A percentile compares a stretch with the other conserved stretches of the same genome.
phyloP scores from a whole-genome alignment of 2,329 filamentous ascomycete species.

The Neoascochyta sp. region DNA sequence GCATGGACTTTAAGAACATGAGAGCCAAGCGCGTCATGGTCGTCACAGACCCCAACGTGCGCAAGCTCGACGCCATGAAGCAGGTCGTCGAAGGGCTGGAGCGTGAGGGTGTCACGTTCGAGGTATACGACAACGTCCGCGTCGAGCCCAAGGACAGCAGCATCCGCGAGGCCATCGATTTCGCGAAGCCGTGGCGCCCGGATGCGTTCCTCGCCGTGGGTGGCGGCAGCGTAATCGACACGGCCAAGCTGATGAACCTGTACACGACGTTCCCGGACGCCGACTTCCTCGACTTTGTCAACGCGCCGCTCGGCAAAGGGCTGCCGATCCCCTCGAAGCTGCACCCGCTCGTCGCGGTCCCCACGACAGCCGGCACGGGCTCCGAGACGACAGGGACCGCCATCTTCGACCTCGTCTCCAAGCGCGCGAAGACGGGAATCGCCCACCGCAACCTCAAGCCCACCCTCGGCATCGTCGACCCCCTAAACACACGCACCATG shows the following conservation, averaged over 20 bases:
- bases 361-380: slow-evolving; percentile 81
- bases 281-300: slow-evolving; percentile 96
- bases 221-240: slow-evolving; percentile 94
- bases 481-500: slow-evolving; percentile 94
- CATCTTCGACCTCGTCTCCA: slow-evolving; percentile 90
- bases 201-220: slow-evolving; percentile 92
- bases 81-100: slow-evolving; percentile 79
- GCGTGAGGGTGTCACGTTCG: slow-evolving; percentile 73
- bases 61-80: slow-evolving; percentile 81
- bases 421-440: slow-evolving; percentile 90
- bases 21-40: slow-evolving; percentile 83
- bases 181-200: slow-evolving; percentile 72
- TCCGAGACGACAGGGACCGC: slow-evolving; percentile 96
- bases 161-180: slow-evolving; percentile 83
- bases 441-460: slow-evolving; percentile 95
- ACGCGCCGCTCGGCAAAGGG: slow-evolving; percentile 86
- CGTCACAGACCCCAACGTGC: slow-evolving; percentile 81
- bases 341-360: slow-evolving; percentile 74
- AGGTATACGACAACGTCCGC: slow-evolving; percentile 74
- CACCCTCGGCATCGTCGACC: slow-evolving; percentile 80
- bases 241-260: slow-evolving; percentile 97
- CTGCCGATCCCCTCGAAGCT: slow-evolving; percentile 67
- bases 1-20: slow-evolving; percentile 96
- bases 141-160: slow-evolving; percentile 95
- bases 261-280: slow-evolving; percentile 81